Base-by-base conservation (phyloP, 495 filamentous ascomycete genomes). In the Glarea lozoyensis region DNA sequence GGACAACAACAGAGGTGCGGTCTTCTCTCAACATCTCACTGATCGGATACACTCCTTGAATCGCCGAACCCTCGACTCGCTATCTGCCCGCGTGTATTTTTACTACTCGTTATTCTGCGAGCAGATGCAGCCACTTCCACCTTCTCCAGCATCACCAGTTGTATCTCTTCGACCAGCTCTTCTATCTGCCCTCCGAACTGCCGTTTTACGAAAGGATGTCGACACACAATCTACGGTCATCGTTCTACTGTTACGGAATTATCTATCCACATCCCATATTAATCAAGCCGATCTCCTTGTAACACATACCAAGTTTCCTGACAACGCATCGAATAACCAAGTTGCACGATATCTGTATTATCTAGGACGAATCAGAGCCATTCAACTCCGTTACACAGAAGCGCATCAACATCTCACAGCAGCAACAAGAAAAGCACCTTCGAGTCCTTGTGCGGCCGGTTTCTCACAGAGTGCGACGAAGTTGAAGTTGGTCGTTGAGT, bases 341-440 rank as follows among this genome's bases (percentile, higher is more conserved):
- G 92, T 98, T 55, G 90, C 92, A 17, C 78, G 92, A 40, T 97
- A 93, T 66, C 68, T 97, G 37, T 98, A 89, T 68, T 97, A 97
- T 60, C 75, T 97, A 19, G 92, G 92, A 40, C 86, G 89, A 48
- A 94, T 94, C 61, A 87, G 93, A 43, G 88, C 92, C 36, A 93
- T 98, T 48, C 92, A 98, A 60, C 72, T 98, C 45, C 79, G 86
- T 48, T 98, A 98, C 62, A 93, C 90, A 11, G 88, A 95, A 54
- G 92, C 92, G n/a, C 92, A 96, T 54, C 84, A 88, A 49, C 86
- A 96, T 59, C 67, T 98, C 42, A 86, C 84, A 13, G 83, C 86
- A 19, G 92, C 92, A 21, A 96, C 88, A 21, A 80, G 92, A 37
- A 98, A 98, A 61, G 88, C 92, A 1, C 93, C 92, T 2, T 83